phyloP scores from a whole-genome alignment of 2,329 filamentous ascomycete genomes.

The Pseudocercospora vitis region DNA sequence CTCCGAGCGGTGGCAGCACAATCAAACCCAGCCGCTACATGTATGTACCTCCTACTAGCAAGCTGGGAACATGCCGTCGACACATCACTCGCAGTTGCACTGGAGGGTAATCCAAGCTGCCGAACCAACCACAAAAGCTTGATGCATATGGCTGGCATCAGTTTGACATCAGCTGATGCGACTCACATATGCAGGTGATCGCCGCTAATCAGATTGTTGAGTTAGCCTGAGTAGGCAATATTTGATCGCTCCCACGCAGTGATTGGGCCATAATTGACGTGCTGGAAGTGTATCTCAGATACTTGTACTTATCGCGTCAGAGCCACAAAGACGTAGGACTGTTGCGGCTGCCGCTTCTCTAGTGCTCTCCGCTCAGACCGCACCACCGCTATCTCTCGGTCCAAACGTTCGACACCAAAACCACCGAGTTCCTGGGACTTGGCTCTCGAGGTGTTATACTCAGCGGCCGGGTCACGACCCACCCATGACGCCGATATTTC shows the following conservation, averaged over 20 bases:
- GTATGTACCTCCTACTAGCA: no score
- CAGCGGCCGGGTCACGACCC: background rate
- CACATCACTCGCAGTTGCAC: background rate
- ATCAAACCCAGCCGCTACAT: no score
- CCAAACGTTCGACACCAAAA: no score
- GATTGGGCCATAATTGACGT: background rate
- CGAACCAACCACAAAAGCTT: background rate
- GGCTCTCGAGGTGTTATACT: no score
- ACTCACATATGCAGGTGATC: background rate
- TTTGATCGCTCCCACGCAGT: background rate
- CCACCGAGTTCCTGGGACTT: no score
- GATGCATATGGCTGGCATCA: background rate
- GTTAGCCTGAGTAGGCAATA: constrained; percentile 4
- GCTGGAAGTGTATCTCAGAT: background rate
- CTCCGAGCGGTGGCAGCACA: background rate
- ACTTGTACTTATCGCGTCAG: background rate
- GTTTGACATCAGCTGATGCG: constrained; percentile 7
- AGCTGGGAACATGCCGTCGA: no score
- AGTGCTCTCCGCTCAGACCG: background rate
- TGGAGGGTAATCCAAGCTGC: background rate
- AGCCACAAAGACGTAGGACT: background rate
- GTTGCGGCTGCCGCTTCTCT: background rate
- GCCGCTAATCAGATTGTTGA: constrained; percentile 1
- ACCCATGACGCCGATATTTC: background rate
- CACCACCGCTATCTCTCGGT: no score